Evolutionary conservation across 345 rosid genomes (phyloP).

Genomic region (Corymbia maculata): DNA sequence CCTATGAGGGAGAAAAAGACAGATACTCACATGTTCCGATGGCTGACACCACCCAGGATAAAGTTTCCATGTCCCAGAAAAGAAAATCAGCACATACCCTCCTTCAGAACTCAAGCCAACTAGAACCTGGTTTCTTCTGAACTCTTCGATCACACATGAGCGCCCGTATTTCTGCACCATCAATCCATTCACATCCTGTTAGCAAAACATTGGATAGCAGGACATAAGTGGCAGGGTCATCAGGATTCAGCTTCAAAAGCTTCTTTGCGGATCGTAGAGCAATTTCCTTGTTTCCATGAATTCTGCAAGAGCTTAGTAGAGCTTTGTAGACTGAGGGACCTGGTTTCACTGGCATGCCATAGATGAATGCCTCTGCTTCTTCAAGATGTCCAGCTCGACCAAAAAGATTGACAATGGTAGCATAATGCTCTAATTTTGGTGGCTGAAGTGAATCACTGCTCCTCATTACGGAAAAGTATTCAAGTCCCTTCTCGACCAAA

Average conservation of each 20-base stretch:
- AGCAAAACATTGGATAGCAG: conserved; percentile 15
- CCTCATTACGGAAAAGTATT: conserved; percentile 17
- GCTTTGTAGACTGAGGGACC: conserved; percentile 21
- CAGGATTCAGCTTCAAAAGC: conserved; percentile 22
- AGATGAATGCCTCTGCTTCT: conserved; percentile 19
- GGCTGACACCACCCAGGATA: background rate
- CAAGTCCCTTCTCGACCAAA: conserved; percentile 20
- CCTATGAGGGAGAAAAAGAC: background rate
- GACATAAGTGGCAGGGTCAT: conserved; percentile 21
- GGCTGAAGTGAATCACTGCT: conserved; percentile 1
- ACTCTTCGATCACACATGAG: conserved; percentile 18
- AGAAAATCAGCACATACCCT: background rate
- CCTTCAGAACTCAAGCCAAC: conserved; percentile 10
- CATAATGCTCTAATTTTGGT: conserved; percentile 21
- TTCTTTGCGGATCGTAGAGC: conserved; percentile 13
- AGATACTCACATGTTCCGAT: background rate
- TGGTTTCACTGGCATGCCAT: conserved; percentile 11
- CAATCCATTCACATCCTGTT: conserved; percentile 8
- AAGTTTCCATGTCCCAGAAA: background rate
- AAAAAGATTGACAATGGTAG: conserved; percentile 20
- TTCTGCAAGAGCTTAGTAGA: conserved; percentile 22
- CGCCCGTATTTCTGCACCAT: conserved; percentile 9
- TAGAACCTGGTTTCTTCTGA: conserved; percentile 19
- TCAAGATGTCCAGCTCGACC: conserved; percentile 28
- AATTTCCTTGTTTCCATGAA: conserved; percentile 27